Evolutionary conservation across 495 filamentous ascomycete species (phyloP).

Genomic region (Lindgomyces ingoldianus): DNA sequence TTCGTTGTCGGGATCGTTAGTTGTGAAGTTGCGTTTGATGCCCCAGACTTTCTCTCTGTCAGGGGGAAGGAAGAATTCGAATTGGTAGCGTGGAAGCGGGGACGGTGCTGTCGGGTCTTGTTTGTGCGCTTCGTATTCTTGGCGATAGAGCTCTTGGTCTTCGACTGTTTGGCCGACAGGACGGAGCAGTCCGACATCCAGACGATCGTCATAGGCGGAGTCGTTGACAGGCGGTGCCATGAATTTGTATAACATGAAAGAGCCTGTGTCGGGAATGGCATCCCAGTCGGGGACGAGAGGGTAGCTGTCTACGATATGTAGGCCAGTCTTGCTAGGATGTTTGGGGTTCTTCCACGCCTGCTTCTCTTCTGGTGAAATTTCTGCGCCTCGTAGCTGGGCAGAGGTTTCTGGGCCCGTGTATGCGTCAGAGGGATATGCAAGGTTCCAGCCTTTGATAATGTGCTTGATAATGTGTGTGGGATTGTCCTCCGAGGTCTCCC

Average conservation of each 20-base stretch:
- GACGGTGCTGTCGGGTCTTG: slow-evolving; percentile 62
- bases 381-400: slow-evolving; percentile 56
- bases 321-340: slow-evolving; percentile 78
- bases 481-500: slow-evolving; percentile 66
- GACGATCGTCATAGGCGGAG: slow-evolving; percentile 68
- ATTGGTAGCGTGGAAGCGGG: slow-evolving; percentile 67
- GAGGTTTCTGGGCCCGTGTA: slow-evolving; percentile 55
- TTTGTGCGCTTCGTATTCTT: slow-evolving; percentile 58
- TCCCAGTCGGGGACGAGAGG: slow-evolving; percentile 86
- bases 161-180: slow-evolving; percentile 57
- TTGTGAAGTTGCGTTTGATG: slow-evolving; percentile 73
- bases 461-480: slow-evolving; percentile 79
- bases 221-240: slow-evolving; percentile 69
- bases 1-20: slow-evolving; percentile 68
- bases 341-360: slow-evolving; percentile 72
- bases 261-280: slow-evolving; percentile 81
- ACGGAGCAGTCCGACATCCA: slow-evolving; percentile 76
- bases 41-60: slow-evolving; percentile 56
- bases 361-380: slow-evolving; percentile 57
- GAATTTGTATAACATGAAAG: slow-evolving; percentile 88
- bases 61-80: slow-evolving; percentile 76
- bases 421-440: slow-evolving; percentile 69
- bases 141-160: slow-evolving; percentile 46
- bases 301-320: slow-evolving; percentile 76
- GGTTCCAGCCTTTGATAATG: slow-evolving; percentile 81